A percentile compares a stretch with the other conserved stretches of the same genome.
Evolutionary conservation across 371 early-diverging fungal genomes (phyloP).

Genomic region (Lichtheimia hyalospora): DNA sequence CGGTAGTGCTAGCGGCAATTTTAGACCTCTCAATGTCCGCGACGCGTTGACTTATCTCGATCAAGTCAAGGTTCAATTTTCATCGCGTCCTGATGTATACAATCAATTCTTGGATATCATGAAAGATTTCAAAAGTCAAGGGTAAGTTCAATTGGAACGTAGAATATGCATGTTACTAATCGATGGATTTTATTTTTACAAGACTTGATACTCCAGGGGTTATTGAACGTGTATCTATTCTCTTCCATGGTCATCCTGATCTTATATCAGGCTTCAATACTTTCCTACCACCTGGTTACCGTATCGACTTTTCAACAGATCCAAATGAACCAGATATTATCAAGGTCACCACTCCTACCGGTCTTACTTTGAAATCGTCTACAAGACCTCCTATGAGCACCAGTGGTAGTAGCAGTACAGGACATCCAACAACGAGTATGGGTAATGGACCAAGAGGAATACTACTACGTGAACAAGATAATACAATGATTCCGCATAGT

Average conservation of each 20-base stretch:
- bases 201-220: conserved; percentile 98
- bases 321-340: conserved; percentile 73
- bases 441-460: not conserved
- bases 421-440: no score
- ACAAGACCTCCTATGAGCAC: conserved; percentile 7
- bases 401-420: not conserved
- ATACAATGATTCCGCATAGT: not conserved
- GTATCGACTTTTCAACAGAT: conserved; percentile 85
- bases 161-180: no score
- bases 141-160: no score
- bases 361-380: conserved; percentile 57
- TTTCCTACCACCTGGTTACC: conserved; percentile 98
- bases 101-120: conserved; percentile 98
- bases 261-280: conserved; percentile 99
- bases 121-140: conserved; percentile 99
- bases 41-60: conserved; percentile 99
- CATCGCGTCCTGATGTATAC: conserved; percentile 94
- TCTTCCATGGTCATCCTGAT: conserved; percentile 92
- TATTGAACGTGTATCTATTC: conserved; percentile 92
- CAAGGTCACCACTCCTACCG: conserved; percentile 89
- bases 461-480: conserved; percentile 5
- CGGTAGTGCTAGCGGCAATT: conserved; percentile 6
- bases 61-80: conserved; percentile 94
- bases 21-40: conserved; percentile 60
- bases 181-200: not conserved